Evolutionary conservation across 805 yeast genomes (phyloP), one percentile per base, ranked within the genome.

Genomic region (Ogataea pini): DNA sequence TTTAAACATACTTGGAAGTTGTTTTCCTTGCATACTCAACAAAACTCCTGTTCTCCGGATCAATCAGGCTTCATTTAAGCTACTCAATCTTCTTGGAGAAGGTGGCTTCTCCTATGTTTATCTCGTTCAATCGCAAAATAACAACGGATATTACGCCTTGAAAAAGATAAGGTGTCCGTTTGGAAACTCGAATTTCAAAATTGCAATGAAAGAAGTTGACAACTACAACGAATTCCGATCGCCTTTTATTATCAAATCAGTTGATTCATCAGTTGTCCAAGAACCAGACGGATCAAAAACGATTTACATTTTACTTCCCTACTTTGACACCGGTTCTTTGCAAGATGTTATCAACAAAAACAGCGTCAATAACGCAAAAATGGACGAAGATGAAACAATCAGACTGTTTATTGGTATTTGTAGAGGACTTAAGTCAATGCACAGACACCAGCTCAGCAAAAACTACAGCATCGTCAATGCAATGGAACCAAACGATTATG

Each of bases 21-120:
- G 80, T 52, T 63, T 74, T 8, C 81, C 81, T 5, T 78, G 82
- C 54, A 56, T 75, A 64, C 41, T 61, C 28, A 58, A 53, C 44
- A 46, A 48, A 38, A 63, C 78, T 13, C 91, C 94, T 0, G 74
- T 75, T 7, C 69, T 90, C 9, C 60, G 72, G 14, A 78, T 91
- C 53, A 86, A 86, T 63, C 79, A 80, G 47, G 73, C 79, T 31
- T 71, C 72, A 41, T 87, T 85, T 69, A 74, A 72, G 57, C 84
- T 91, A 14, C 68, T 82, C 46, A 76, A 80, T 50, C 73, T 91
- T n/a, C 71, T 91, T 6, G 96, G 96, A 8, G 97, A 90, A 69
- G 96, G 96, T 2, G 95, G 94, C 12, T 86, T 86, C 62, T 84
- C 96, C 0, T 89, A 86, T 57, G 96, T 89, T 7, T 91, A 91